Conservation (phyloP, 176 grass and related monocot genomes). For the Themeda triandra region DNA sequence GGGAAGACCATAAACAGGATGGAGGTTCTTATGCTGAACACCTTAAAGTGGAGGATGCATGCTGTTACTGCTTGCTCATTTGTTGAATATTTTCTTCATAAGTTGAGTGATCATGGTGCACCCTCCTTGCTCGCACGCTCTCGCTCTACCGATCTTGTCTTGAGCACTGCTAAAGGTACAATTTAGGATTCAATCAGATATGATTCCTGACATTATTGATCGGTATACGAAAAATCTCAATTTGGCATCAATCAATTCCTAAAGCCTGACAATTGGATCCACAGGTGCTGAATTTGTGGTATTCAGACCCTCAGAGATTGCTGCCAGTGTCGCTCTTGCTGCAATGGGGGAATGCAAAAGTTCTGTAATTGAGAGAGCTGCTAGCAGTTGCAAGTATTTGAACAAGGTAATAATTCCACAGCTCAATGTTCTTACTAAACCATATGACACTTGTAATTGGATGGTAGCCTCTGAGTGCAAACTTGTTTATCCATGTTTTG, state of each 20-base stretch:
- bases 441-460: neutral
- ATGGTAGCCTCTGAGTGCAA: conserved; percentile 2
- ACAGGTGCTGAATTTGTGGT: conserved; percentile 74
- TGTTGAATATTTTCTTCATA: conserved; percentile 89
- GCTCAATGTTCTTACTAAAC: conserved; percentile 1
- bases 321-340: conserved; percentile 65
- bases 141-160: conserved; percentile 62
- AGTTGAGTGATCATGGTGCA: conserved; percentile 52
- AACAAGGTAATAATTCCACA: conserved; percentile 56
- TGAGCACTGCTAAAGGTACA: conserved; percentile 71
- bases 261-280: conserved; percentile 28
- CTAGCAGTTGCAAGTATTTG: conserved; percentile 50
- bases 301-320: conserved; percentile 88
- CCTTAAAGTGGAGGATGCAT: conserved; percentile 87
- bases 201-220: neutral
- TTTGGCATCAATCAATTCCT: conserved; percentile 12
- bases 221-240: neutral
- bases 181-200: neutral
- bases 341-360: conserved; percentile 53
- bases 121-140: conserved; percentile 56
- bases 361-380: conserved; percentile 56
- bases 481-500: neutral
- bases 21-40: conserved; percentile 78
- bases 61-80: conserved; percentile 90
- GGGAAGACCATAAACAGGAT: conserved; percentile 81